These are phyloP conservation scores for Cystobasidiaceae sp. DNA, from an alignment of 1,284 basidiomycete species.

Conservation along the genomic window DNA sequence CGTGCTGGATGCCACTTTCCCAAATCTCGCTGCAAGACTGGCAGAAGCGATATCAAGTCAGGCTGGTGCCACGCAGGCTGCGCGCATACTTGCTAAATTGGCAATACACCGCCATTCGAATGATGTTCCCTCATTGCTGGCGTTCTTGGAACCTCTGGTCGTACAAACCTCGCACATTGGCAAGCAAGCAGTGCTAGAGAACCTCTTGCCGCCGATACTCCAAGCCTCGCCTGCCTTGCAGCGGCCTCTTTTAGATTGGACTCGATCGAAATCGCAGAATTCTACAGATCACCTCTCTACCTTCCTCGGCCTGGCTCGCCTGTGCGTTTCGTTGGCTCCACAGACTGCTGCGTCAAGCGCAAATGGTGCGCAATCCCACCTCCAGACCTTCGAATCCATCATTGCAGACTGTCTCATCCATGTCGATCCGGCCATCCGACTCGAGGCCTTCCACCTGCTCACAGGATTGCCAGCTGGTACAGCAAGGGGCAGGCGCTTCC, in stretches of 20 bases:
- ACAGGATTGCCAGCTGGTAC: not conserved
- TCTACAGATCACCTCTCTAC: not conserved
- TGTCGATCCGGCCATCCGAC: conserved; percentile 11
- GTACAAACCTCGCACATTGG: not conserved
- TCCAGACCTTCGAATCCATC: not conserved
- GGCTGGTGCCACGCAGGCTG: conserved; percentile 11
- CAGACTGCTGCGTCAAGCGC: not conserved
- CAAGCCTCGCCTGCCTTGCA: not conserved
- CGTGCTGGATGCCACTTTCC: conserved; percentile 4
- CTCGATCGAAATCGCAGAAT: not conserved
- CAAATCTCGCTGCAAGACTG: conserved; percentile 18
- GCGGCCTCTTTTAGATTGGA: not conserved
- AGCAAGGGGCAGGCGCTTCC: not conserved
- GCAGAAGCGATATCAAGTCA: conserved; percentile 3
- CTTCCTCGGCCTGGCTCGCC: not conserved
- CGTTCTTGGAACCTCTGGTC: conserved; percentile 1
- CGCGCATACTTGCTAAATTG: conserved; percentile 1
- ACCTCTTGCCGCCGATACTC: conserved; percentile 20
- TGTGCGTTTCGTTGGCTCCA: not conserved
- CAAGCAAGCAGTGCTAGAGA: conserved; percentile 6
- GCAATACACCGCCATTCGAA: not conserved
- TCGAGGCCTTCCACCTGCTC: conserved; percentile 16
- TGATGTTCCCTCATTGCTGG: not conserved
- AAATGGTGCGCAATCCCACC: too few relatives aligned
- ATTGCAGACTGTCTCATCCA: not conserved